Percentiles rank a stretch among this genome's conserved stretches.
phyloP scores from a whole-genome alignment of 805 yeast genomes.

The Metschnikowia vanudenii region DNA sequence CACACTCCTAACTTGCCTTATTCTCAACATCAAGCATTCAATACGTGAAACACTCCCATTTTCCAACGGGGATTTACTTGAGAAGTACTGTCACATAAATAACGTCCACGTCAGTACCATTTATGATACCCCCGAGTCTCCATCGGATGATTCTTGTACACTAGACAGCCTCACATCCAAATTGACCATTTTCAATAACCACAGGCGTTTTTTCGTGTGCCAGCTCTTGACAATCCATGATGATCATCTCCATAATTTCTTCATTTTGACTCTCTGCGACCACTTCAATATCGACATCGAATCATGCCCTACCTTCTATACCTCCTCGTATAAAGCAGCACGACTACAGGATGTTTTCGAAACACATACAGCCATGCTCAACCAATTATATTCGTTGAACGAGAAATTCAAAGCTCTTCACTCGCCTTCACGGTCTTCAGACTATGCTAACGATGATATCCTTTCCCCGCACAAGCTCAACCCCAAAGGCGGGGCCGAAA shows the following conservation, averaged over 20 bases:
- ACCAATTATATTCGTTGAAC: conserved; percentile 24
- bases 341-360: conserved; percentile 22
- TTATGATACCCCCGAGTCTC: conserved; percentile 10
- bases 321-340: conserved; percentile 19
- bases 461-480: conserved; percentile 4
- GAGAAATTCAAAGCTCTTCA: conserved; percentile 26
- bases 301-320: conserved; percentile 2
- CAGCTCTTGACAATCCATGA: conserved; percentile 39
- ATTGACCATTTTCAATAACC: conserved; percentile 33
- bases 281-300: conserved; percentile 14
- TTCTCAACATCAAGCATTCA: conserved; percentile 28
- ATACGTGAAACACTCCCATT: conserved; percentile 30
- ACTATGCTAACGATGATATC: conserved; percentile 19
- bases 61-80: conserved; percentile 38
- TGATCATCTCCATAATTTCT: conserved; percentile 28
- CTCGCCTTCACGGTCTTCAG: conserved; percentile 10
- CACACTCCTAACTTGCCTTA: conserved; percentile 28
- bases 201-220: conserved; percentile 38
- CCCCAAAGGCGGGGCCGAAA: neutral
- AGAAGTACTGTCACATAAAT: conserved; percentile 41
- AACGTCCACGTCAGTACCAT: conserved; percentile 27
- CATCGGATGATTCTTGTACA: conserved; percentile 5
- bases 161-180: conserved; percentile 20
- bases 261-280: conserved; percentile 29
- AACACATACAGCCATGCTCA: conserved; percentile 25